Evolutionary conservation across 768 basidiomycete species (phyloP).

Genomic region (Boletus sp.): DNA sequence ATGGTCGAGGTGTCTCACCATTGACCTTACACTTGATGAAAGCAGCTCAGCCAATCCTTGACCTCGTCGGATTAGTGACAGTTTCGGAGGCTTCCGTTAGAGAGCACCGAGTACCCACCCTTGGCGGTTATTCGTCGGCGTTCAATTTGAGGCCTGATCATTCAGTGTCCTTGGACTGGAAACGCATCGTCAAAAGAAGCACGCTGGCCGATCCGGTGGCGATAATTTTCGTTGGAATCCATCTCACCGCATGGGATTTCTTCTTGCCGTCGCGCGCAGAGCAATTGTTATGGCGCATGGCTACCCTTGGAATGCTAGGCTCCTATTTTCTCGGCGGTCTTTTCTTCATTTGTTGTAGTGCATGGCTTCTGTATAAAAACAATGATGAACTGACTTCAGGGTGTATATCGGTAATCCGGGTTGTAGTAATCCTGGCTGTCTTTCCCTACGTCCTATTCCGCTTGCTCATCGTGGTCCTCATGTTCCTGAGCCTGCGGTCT

Average conservation of each 20-base stretch:
- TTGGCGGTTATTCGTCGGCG: background rate
- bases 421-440: background rate
- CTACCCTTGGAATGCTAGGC: background rate
- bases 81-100: background rate
- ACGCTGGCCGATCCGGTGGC: background rate
- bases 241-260: background rate
- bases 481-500: background rate
- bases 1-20: background rate
- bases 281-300: background rate
- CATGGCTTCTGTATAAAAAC: background rate
- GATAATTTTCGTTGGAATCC: background rate
- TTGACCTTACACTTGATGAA: background rate
- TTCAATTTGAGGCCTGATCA: too few species aligned
- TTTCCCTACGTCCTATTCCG: background rate
- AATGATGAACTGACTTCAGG: background rate
- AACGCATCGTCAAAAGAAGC: too few species aligned
- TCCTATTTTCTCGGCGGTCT: background rate
- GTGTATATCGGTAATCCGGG: background rate
- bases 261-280: background rate
- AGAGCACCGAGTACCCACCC: background rate
- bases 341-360: background rate
- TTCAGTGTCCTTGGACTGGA: background rate
- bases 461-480: background rate
- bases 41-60: background rate
- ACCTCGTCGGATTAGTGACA: background rate